phyloP scores from a whole-genome alignment of 768 basidiomycete species.

The Russula lepida region DNA sequence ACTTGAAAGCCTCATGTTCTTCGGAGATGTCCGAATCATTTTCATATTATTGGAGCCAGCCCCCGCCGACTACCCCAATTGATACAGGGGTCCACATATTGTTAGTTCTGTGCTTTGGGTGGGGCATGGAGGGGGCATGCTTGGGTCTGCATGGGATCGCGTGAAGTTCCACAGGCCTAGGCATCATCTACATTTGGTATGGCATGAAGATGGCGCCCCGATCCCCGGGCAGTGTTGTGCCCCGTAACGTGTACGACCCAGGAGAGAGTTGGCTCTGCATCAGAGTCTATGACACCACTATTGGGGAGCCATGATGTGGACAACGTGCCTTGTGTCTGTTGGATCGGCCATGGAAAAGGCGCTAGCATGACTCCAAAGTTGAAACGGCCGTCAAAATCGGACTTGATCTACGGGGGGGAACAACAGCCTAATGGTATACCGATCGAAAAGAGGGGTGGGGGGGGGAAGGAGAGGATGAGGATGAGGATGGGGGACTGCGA shows the following conservation, averaged over 20 bases:
- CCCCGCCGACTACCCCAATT: not conserved
- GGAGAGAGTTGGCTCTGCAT: not conserved
- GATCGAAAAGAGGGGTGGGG: not conserved
- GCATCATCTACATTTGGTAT: not conserved
- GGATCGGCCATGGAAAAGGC: not conserved
- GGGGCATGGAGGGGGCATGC: not conserved
- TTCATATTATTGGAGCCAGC: not conserved
- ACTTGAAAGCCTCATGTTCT: not conserved
- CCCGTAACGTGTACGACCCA: not conserved
- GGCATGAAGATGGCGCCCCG: constrained; percentile 1
- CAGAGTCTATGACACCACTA: not conserved
- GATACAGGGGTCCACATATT: not conserved
- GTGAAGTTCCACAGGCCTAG: not conserved
- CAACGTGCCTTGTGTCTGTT: not conserved
- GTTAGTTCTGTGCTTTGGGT: not conserved
- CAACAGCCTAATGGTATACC: not conserved
- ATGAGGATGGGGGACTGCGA: not conserved
- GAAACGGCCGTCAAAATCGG: not conserved
- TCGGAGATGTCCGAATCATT: constrained; percentile 14
- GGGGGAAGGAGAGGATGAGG: not conserved
- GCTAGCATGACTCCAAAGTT: not conserved
- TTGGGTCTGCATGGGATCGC: not conserved
- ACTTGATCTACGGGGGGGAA: not conserved
- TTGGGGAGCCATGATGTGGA: not conserved
- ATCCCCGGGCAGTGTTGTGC: not conserved